Evolutionary conservation across 1,139 yeast genomes (phyloP).

Genomic region (Candida tunisiensis): DNA sequence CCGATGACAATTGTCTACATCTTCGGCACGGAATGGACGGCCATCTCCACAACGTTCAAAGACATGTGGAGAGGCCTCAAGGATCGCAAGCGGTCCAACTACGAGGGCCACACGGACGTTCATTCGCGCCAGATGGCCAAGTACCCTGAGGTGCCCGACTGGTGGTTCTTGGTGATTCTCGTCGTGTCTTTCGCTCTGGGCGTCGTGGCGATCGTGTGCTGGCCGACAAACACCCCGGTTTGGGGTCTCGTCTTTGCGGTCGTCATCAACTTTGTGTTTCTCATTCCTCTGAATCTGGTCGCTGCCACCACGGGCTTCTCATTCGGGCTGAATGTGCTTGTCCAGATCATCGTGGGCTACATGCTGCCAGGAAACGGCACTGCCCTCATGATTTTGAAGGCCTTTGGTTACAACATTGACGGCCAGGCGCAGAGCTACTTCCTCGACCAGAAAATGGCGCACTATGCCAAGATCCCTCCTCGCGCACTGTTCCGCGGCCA

Average conservation of each 20-base stretch:
- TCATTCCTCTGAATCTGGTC: constrained; percentile 33
- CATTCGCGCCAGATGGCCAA: constrained; percentile 38
- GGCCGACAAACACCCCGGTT: constrained; percentile 27
- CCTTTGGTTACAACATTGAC: constrained; percentile 40
- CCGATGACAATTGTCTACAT: constrained; percentile 37
- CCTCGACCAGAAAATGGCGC: constrained; percentile 40
- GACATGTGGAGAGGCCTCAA: too few relatives aligned
- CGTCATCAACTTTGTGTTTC: constrained; percentile 34
- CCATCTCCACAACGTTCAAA: constrained; percentile 2
- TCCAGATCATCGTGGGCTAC: constrained; percentile 44
- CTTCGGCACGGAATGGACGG: constrained; percentile 5
- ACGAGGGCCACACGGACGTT: constrained; percentile 29
- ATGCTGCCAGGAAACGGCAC: constrained; percentile 47
- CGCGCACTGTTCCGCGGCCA: constrained; percentile 45
- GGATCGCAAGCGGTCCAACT: constrained; percentile 10
- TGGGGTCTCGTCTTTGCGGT: constrained; percentile 41
- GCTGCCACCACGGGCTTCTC: constrained; percentile 32
- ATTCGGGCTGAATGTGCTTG: constrained; percentile 38
- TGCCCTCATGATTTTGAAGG: constrained; percentile 42
- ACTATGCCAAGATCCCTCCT: constrained; percentile 44
- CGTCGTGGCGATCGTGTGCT: constrained; percentile 25
- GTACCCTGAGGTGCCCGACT: constrained; percentile 47
- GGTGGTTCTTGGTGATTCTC: constrained; percentile 35
- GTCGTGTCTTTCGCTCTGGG: constrained; percentile 29
- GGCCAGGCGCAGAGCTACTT: constrained; percentile 45